Conservation (phyloP, 2,329 filamentous ascomycete genomes). For the Aspergillus candidus region DNA sequence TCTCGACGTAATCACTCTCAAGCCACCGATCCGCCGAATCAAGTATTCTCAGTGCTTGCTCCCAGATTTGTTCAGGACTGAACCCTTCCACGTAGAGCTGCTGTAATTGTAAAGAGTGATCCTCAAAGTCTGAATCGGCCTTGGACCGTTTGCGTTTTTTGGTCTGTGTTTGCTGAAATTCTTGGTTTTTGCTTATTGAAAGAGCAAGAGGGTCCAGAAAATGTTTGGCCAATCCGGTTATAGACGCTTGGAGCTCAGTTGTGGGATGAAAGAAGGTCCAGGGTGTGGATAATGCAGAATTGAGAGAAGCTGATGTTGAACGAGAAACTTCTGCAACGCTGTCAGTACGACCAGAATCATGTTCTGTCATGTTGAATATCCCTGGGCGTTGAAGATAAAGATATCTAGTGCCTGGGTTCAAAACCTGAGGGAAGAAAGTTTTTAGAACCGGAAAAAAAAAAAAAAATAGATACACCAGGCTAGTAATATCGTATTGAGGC, state of each 20-base stretch:
- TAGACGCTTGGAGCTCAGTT: conserved; percentile 58
- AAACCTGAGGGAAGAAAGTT: too few relatives aligned
- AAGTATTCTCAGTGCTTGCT: conserved; percentile 82
- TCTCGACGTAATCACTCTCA: conserved; percentile 41
- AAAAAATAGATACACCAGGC: too few relatives aligned
- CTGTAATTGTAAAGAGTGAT: conserved; percentile 64
- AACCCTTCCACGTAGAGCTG: conserved; percentile 85
- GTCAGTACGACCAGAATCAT: background rate
- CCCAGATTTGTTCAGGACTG: conserved; percentile 83
- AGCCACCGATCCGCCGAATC: conserved; percentile 55
- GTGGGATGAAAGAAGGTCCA: conserved; percentile 73
- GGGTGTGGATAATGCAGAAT: conserved; percentile 52
- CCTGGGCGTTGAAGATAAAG: too few relatives aligned
- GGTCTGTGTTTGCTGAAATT: conserved; percentile 58
- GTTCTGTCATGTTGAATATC: background rate
- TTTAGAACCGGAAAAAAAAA: too few relatives aligned
- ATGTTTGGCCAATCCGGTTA: conserved; percentile 69
- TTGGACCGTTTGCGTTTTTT: conserved; percentile 70
- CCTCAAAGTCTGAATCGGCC: conserved; percentile 40
- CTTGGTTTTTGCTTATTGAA: conserved; percentile 67
- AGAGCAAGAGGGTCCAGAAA: conserved; percentile 73
- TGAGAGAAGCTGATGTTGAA: conserved; percentile 8
- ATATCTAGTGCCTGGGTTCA: too few relatives aligned
- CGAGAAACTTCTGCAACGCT: background rate
- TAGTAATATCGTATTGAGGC: too few relatives aligned